A percentile compares a stretch with the other conserved stretches of the same genome.
phyloP scores from a whole-genome alignment of 352 stramenopile species.

The Pythium scleroteichum region DNA sequence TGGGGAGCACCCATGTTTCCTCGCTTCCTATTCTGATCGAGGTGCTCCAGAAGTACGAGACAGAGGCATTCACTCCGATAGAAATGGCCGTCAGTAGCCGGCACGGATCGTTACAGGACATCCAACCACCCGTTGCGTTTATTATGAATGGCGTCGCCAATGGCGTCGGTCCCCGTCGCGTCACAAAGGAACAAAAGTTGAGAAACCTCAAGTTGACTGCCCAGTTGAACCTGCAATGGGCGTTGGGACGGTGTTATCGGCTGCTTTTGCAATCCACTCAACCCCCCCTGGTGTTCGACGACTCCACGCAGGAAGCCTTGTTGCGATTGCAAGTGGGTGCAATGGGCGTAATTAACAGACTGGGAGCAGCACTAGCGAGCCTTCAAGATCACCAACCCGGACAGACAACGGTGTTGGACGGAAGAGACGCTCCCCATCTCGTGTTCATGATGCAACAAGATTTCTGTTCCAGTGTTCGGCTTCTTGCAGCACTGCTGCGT shows the following conservation, averaged over 20 bases:
- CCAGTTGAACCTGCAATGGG: conserved; percentile 56
- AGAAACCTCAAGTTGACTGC: conserved; percentile 24
- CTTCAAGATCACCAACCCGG: conserved; percentile 8
- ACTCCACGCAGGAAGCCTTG: conserved; percentile 23
- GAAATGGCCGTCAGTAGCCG: conserved; percentile 11
- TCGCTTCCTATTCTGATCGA: conserved; percentile 47
- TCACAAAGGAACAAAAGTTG: conserved; percentile 26
- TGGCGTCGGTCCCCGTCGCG: conserved; percentile 6
- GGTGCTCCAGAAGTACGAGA: conserved; percentile 53
- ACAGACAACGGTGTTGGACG: background rate
- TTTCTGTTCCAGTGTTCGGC: conserved; percentile 43
- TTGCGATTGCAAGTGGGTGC: conserved; percentile 13
- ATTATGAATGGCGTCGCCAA: background rate
- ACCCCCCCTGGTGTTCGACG: conserved; percentile 21
- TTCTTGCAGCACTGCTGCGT: conserved; percentile 5
- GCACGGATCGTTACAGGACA: conserved; percentile 21
- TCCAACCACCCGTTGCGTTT: conserved; percentile 1
- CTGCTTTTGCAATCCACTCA: conserved; percentile 44
- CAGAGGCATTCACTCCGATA: conserved; percentile 42
- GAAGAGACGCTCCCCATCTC: conserved; percentile 12
- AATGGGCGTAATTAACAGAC: conserved; percentile 13
- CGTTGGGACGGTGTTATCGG: conserved; percentile 53
- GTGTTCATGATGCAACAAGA: conserved; percentile 73
- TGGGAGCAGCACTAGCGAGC: conserved; percentile 2
- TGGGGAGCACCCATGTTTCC: conserved; percentile 43